These are phyloP conservation scores for Paecilomyces fulvus DNA, from an alignment of 2,329 filamentous ascomycete species.

Conservation along the genomic window DNA sequence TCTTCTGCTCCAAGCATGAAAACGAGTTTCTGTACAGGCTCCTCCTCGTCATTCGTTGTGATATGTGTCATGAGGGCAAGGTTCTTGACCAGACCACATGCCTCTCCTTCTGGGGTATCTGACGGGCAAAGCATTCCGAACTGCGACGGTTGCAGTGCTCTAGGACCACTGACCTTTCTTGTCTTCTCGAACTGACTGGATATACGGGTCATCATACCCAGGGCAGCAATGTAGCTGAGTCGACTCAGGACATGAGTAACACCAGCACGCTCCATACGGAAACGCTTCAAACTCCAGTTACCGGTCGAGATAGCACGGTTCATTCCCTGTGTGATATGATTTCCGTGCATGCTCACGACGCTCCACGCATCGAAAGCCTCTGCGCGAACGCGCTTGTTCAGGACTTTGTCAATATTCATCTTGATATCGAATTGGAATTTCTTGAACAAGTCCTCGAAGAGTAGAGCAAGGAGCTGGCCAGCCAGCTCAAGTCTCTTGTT, in stretches of 20 bases:
- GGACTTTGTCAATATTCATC: conserved; percentile 85
- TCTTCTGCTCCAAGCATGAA: conserved; percentile 80
- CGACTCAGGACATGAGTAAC: conserved; percentile 94
- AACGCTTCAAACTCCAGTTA: conserved; percentile 96
- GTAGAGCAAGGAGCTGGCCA: conserved; percentile 81
- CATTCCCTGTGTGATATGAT: conserved; percentile 84
- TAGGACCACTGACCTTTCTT: conserved; percentile 87
- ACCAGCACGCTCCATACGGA: conserved; percentile 96
- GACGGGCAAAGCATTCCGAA: conserved; percentile 98
- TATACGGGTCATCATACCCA: conserved; percentile 99
- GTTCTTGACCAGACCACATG: conserved; percentile 96
- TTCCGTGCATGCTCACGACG: conserved; percentile 75
- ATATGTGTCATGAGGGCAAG: conserved; percentile 98
- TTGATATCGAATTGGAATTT: conserved; percentile 85
- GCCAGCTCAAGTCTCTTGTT: conserved; percentile 95
- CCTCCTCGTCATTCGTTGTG: conserved; percentile 91
- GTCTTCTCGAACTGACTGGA: conserved; percentile 99
- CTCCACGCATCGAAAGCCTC: conserved; percentile 80
- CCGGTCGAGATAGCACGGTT: conserved; percentile 94
- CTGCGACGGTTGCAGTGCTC: conserved; percentile 92
- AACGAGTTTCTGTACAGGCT: conserved; percentile 75
- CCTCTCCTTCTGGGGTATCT: conserved; percentile 96
- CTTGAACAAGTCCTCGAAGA: conserved; percentile 98
- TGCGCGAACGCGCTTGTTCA: conserved; percentile 87
- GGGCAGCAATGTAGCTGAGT: conserved; percentile 88